A percentile compares a stretch with the other conserved stretches of the same genome.
These are phyloP conservation scores for Babesia ovis DNA, from an alignment of 169 alveolate species.

Conservation along the genomic window DNA sequence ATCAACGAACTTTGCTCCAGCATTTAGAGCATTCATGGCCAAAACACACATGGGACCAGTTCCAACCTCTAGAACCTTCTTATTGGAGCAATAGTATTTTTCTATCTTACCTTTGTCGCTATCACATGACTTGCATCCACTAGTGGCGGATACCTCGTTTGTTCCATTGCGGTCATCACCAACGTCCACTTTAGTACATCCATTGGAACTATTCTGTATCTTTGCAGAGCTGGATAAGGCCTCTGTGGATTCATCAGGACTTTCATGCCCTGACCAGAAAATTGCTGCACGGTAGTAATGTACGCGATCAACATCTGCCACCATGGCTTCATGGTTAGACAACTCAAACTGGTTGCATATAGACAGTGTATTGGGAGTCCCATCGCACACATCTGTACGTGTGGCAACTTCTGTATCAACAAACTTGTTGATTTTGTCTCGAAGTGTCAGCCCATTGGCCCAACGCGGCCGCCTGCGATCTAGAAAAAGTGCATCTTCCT, in stretches of 20 bases:
- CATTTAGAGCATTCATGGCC: slow-evolving; percentile 81
- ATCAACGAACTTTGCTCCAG: slow-evolving; percentile 83
- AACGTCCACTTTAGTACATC: neutral
- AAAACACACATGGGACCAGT: slow-evolving; percentile 84
- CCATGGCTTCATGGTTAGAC: slow-evolving; percentile 79
- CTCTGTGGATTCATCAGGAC: neutral
- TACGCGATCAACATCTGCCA: slow-evolving; percentile 77
- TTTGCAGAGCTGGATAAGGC: neutral
- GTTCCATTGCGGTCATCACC: neutral
- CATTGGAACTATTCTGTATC: neutral
- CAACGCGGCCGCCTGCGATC: slow-evolving; percentile 73
- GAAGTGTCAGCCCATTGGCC: slow-evolving; percentile 65
- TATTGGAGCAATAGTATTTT: slow-evolving; percentile 67
- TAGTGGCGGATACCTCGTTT: neutral
- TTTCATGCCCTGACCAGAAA: slow-evolving; percentile 79
- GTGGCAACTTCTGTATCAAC: slow-evolving; percentile 67
- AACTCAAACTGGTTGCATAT: slow-evolving; percentile 77
- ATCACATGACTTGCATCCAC: slow-evolving; percentile 5
- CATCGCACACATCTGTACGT: slow-evolving; percentile 71
- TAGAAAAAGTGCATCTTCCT: neutral
- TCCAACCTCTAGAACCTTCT: slow-evolving; percentile 79
- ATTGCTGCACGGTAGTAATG: slow-evolving; percentile 82
- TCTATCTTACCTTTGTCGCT: slow-evolving; percentile 5
- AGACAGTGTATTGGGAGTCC: slow-evolving; percentile 74
- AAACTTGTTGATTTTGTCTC: slow-evolving; percentile 70